These are phyloP conservation scores for Fusarium sp. DNA, from an alignment of 2,329 filamentous ascomycete genomes.

Conservation along the genomic window DNA sequence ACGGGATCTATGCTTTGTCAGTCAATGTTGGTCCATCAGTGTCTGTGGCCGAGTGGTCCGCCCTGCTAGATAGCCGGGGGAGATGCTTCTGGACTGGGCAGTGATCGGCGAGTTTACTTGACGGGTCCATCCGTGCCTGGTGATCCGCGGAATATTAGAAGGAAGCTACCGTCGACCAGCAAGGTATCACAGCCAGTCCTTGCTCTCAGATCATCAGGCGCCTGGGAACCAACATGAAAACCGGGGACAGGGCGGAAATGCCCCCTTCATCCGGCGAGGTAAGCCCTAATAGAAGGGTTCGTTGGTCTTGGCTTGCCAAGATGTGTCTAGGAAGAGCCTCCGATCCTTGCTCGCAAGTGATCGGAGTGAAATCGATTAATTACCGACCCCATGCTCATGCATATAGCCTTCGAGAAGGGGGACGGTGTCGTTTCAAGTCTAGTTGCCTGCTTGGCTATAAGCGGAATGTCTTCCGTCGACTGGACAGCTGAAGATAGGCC, in stretches of 20 bases:
- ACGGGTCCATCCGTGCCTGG: constrained; percentile 2
- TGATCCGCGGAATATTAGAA: not conserved
- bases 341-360: not conserved
- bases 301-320: not conserved
- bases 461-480: not conserved
- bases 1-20: not conserved
- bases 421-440: constrained; percentile 3
- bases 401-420: not conserved
- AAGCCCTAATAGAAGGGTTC: not conserved
- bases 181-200: not conserved
- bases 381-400: not conserved
- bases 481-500: not conserved
- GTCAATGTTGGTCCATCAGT: not conserved
- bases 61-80: constrained; percentile 1
- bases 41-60: not conserved
- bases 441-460: not conserved
- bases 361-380: not conserved
- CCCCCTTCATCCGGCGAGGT: not conserved
- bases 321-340: not conserved
- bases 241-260: constrained; percentile 6
- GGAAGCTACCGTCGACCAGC: not conserved
- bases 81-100: not conserved
- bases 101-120: constrained; percentile 1
- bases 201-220: not conserved
- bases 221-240: not conserved